phyloP scores from a whole-genome alignment of 179 eudicot genomes.

The Silene noctiflora region DNA sequence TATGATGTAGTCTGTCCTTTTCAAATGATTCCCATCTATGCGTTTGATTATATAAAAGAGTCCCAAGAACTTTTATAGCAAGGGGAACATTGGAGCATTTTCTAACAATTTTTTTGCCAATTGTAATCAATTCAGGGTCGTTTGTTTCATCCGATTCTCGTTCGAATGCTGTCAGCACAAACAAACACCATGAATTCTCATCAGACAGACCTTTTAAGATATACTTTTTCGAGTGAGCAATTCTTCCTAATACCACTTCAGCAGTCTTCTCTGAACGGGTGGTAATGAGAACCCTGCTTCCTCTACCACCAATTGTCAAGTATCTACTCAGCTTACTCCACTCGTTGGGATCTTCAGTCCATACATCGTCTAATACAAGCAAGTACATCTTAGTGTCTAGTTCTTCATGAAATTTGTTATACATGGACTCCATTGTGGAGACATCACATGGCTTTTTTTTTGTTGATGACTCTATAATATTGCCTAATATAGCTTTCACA shows the following conservation, averaged over 20 bases:
- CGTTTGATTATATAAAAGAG: conserved; percentile 12
- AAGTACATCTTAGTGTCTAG: neutral
- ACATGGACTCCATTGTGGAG: neutral
- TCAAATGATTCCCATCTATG: neutral
- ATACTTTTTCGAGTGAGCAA: neutral
- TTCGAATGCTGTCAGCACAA: neutral
- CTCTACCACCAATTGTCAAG: neutral
- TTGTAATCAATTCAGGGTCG: neutral
- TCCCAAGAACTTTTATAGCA: conserved; percentile 22
- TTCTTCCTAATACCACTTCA: neutral
- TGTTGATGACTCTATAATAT: neutral
- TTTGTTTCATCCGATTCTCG: too few relatives aligned
- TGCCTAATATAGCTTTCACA: neutral
- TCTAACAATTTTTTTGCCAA: conserved; percentile 1
- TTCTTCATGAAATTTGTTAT: neutral
- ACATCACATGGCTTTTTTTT: neutral
- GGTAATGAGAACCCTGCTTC: neutral
- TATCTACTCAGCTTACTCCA: neutral
- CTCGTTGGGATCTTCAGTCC: neutral
- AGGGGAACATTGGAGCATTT: conserved; percentile 29
- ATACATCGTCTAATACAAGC: neutral
- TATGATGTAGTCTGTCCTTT: neutral
- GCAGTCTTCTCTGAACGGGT: neutral
- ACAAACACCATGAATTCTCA: conserved; percentile 1
- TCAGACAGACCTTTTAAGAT: conserved; percentile 2